These are phyloP conservation scores for Pythium rhizo-oryzae DNA, from an alignment of 352 stramenopile species.

Conservation along the genomic window DNA sequence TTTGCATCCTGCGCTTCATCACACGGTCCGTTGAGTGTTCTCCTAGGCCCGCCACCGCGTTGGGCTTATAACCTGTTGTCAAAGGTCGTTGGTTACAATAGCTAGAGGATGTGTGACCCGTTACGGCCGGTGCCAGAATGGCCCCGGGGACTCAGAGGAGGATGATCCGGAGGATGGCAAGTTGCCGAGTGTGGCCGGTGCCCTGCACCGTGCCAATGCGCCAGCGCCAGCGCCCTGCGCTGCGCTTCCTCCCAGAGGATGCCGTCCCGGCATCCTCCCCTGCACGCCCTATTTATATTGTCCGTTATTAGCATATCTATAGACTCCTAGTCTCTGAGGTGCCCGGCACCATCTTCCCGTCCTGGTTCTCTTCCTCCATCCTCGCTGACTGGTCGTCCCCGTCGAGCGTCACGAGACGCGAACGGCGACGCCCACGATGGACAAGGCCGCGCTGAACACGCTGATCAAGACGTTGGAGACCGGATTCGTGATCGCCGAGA, in stretches of 20 bases:
- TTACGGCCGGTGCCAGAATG: not conserved
- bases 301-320: too few species aligned
- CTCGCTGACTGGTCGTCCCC: not conserved
- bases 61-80: too few species aligned
- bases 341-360: not conserved
- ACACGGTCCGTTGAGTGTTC: too few species aligned
- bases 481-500: not conserved
- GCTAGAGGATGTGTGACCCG: too few species aligned
- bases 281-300: not conserved
- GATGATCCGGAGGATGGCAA: not conserved
- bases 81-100: too few species aligned
- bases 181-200: not conserved
- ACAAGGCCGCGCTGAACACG: not conserved
- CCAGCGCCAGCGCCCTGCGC: not conserved
- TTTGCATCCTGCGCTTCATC: too few species aligned
- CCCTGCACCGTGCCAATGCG: not conserved
- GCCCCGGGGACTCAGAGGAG: not conserved
- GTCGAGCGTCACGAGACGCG: slow-evolving; percentile 5
- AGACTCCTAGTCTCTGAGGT: not conserved
- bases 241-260: too few species aligned
- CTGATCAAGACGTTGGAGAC: not conserved
- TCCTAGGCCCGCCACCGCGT: too few species aligned
- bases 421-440: slow-evolving; percentile 2
- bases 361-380: not conserved
- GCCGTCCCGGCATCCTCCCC: not conserved